Evolutionary conservation across 306 rosid species (phyloP).

Genomic region (Trichosanthes truncata): DNA sequence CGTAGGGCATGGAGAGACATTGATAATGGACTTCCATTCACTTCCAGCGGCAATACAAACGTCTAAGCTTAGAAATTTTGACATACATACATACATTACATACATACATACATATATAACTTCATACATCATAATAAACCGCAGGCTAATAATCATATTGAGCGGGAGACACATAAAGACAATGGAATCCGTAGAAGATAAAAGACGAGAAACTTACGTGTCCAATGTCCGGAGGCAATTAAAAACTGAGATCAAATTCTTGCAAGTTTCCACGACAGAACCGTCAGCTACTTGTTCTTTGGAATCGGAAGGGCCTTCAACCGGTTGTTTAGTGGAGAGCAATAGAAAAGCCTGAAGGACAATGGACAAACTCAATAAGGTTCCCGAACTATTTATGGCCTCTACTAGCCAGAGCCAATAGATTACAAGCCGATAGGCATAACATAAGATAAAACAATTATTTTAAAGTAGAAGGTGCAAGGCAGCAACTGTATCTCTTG

Average conservation of each 20-base stretch:
- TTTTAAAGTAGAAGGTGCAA: background rate
- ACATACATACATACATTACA: background rate
- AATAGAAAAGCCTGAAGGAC: constrained; percentile 60
- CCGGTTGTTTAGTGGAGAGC: constrained; percentile 22
- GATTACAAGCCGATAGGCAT: background rate
- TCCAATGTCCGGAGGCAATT: constrained; percentile 39
- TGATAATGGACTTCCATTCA: background rate
- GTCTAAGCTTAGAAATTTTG: background rate
- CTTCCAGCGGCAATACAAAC: background rate
- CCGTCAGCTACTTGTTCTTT: constrained; percentile 16
- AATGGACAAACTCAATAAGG: background rate
- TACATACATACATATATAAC: background rate
- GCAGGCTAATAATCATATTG: background rate
- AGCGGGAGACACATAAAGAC: background rate
- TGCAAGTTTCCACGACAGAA: constrained; percentile 41
- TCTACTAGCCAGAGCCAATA: background rate
- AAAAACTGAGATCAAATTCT: constrained; percentile 50
- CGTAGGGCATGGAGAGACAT: background rate
- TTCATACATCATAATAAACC: background rate
- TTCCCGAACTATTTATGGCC: background rate
- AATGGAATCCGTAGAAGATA: constrained; percentile 10
- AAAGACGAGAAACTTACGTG: constrained; percentile 38
- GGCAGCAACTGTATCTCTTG: background rate
- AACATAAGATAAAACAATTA: background rate
- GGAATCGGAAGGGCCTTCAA: constrained; percentile 17